Evolutionary conservation across 768 basidiomycete genomes (phyloP).

Genomic region (Tremella mesenterica): DNA sequence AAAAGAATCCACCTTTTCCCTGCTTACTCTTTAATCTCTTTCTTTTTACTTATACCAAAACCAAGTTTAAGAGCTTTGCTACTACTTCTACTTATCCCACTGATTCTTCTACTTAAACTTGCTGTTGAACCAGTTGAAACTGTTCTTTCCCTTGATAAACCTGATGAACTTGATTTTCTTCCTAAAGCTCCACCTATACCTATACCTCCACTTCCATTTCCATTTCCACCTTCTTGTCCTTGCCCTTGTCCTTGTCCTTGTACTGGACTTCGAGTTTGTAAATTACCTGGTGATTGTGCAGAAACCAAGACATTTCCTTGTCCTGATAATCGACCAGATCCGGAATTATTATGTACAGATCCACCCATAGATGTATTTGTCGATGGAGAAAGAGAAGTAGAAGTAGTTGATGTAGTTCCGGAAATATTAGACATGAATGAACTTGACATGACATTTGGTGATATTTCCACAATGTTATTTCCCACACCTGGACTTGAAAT

Average conservation of each 20-base stretch:
- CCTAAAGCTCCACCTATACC: neutral
- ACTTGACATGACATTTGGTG: constrained; percentile 15
- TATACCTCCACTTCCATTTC: no score
- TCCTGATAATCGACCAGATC: no score
- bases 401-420: constrained; percentile 7
- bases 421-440: constrained; percentile 19
- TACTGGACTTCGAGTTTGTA: no score
- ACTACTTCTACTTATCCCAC: constrained; percentile 22
- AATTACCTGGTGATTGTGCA: no score
- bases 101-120: no score
- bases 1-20: no score
- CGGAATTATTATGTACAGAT: no score
- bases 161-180: neutral
- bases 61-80: constrained; percentile 35
- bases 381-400: constrained; percentile 1
- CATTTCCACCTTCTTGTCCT: no score
- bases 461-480: neutral
- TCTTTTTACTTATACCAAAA: constrained; percentile 34
- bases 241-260: no score
- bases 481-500: neutral
- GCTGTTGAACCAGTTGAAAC: no score
- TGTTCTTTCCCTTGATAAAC: neutral
- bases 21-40: neutral
- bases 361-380: no score
- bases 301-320: no score